Evolutionary conservation across 768 basidiomycete genomes (phyloP), one percentile per base, ranked within the genome.

Genomic region (Collybiopsis confluens): DNA sequence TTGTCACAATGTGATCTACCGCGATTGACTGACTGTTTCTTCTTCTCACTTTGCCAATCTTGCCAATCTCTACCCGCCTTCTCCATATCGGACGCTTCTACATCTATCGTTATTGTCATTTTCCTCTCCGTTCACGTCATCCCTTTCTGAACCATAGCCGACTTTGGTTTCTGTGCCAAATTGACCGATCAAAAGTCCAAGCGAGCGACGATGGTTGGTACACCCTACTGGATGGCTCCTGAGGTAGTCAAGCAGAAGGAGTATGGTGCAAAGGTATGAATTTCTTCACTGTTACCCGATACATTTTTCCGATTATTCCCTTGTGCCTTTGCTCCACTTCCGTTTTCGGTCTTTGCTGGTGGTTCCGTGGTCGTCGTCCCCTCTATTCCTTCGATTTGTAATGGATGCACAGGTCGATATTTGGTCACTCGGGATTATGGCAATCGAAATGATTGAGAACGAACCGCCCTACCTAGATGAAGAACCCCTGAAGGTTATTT

Each of bases 171-270:
- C 76, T 96, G 92, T 59, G 94, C 94, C 54, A 95, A 96, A 67
- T 77, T 98, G 26, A 95, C 94, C 1, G 93, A 95, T 62, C 91
- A 96, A 71, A 97, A 96, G 68, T 94, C 90, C 38, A 96, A 96
- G 70, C 89, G 94, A 49, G 93, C 93, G 27, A 96, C 93, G n/a
- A 96, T 96, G 94, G 93, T 97, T 3, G 94, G 94, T 30, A 96
- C 93, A 10, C 94, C 94, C 1, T 96, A 96, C 70, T 96, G 94
- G 94, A 97, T 97, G 94, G 94, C 94, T 2, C 94, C 94, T n/a
- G 94, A 97, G 68, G 92, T 97, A 49, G 93, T 97, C 62, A 95
- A 93, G 72, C 90, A 94, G 68, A 95, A 96, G 70, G 92, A 94
- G 69, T 97, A 97, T 64, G 93, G 94, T 43, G 91, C 92, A 23